Base-by-base conservation (phyloP, 2,329 filamentous ascomycete genomes). In the Magnaporthiopsis poae region DNA sequence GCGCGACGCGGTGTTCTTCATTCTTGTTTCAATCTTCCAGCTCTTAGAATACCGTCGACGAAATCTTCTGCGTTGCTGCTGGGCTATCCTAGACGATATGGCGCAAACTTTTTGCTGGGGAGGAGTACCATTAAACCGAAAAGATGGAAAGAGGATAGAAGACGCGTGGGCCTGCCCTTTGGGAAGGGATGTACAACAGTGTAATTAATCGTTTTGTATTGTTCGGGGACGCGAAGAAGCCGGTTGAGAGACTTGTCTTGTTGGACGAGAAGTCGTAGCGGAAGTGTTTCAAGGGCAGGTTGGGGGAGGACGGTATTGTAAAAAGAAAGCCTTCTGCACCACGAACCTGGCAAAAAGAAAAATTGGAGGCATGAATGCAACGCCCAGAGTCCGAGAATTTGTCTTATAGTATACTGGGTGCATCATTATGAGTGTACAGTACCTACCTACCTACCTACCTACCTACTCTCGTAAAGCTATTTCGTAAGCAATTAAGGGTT, bases 111-210 rank as follows among this genome's bases (percentile, higher is more conserved):
- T 9, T 56, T 56, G 46, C 46, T n/a, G 46, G 46, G 46, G 46
- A 25, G 27, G 62, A 39, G 52, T 52, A 59, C 36, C 25, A n/a
- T 52, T 46, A 12, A 56, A 64, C 39, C 12, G 18, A 25, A 64
- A 56, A 27, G 35, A 63, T n/a, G 36, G 52, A 21, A 31, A 39
- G 35, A 46, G 36, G 62, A 63, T 63, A 63, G 62, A 63, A 52
- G 46, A 64, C 27, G 25, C 62, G 59, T 64, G 39, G 62, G 31
- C 62, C 27, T 56, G 46, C 46, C 46, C 46, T 56, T 25, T 56
- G 46, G 46, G 46, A 56, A 25, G 46, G 46, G 46, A 11, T 56
- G 46, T 56, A 56, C 46, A 56, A 56, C 46, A 56, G 46, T 56
- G 21, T 56, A 56, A 21, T n/a, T 56, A 56, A 56, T 56, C 21